Conservation (phyloP, 345 rosid species). For the Eucalyptus shirleyi region DNA sequence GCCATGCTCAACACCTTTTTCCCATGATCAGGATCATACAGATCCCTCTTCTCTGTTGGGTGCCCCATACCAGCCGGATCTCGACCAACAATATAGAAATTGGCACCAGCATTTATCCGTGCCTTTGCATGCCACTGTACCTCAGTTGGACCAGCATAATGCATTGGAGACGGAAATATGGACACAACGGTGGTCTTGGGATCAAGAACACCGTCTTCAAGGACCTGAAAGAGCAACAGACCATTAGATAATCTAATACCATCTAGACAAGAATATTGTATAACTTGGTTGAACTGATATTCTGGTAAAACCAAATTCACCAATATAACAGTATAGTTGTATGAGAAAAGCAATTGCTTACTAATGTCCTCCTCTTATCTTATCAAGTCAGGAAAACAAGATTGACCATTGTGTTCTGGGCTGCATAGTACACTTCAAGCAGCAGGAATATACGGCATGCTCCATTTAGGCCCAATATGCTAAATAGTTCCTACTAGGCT, state of each 20-base stretch:
- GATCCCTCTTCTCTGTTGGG: constrained; percentile 88
- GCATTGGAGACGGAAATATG: constrained; percentile 98
- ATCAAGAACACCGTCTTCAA: constrained; percentile 89
- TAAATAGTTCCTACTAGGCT: neutral
- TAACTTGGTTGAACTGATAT: neutral
- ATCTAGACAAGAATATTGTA: neutral
- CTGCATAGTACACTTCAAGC: neutral
- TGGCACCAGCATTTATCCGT: constrained; percentile 92
- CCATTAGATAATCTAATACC: neutral
- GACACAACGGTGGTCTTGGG: constrained; percentile 84
- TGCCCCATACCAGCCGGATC: constrained; percentile 99
- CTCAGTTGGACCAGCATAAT: constrained; percentile 98
- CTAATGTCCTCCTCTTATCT: neutral
- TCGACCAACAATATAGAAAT: constrained; percentile 95
- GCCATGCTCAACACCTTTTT: constrained; percentile 98
- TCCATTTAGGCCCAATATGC: neutral
- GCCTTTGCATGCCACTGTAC: constrained; percentile 99
- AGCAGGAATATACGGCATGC: neutral
- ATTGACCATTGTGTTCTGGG: neutral
- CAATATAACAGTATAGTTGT: neutral
- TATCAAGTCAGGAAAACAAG: neutral
- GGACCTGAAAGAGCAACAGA: constrained; percentile 32
- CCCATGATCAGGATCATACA: constrained; percentile 95
- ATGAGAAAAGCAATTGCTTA: neutral
- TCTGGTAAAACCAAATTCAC: neutral